Base-by-base conservation (phyloP, 2,329 filamentous ascomycete species). In the Fonsecaea erecta region DNA sequence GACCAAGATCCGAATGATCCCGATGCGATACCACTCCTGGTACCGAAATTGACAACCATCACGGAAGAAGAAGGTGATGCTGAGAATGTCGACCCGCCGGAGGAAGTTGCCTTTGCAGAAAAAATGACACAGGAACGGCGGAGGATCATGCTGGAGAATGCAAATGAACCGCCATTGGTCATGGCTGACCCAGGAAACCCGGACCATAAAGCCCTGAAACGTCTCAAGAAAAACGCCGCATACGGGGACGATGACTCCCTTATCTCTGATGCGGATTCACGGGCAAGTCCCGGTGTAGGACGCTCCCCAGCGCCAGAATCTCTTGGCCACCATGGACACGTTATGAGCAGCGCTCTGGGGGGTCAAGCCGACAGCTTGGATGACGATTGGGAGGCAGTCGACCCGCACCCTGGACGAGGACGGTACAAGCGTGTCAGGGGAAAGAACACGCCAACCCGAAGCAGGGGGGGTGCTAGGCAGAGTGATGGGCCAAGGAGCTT, bases 51-150 rank as follows among this genome's bases (percentile, higher is more conserved):
- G 70, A 80, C 81, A 55, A 78, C 77, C 60, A 74, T 84, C 67
- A 82, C 80, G 0, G 80, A 82, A 62, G 77, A 81, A 58, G 79
- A 83, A 70, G 81, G 81, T n/a, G 79, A 80, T 59, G 76, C 77
- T 28, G 82, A 84, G 71, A 84, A 84, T 68, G 75, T 80, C 53
- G 82, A 84, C 67, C 81, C 82, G 1, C 74, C 75, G 9, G 79
- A 81, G 37, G 82, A 84, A 70, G 74, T 80, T 63, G 77, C 76
- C 34, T 84, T 80, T 72, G 82, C 81, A 34, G 80, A 82, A 65
- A 75, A 77, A 54, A 84, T 83, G 71, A 77, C 79, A 61, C 71
- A 78, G 56, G 81, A 83, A 69, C 76, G 82, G 53, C 82, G 82
- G 69, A 75, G 81, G 59, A 81, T 83, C 32, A 71, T 83, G 64